A percentile compares a stretch with the other conserved stretches of the same genome.
Conservation (phyloP, 169 alveolate genomes). For the Perkinsus chesapeaki region DNA sequence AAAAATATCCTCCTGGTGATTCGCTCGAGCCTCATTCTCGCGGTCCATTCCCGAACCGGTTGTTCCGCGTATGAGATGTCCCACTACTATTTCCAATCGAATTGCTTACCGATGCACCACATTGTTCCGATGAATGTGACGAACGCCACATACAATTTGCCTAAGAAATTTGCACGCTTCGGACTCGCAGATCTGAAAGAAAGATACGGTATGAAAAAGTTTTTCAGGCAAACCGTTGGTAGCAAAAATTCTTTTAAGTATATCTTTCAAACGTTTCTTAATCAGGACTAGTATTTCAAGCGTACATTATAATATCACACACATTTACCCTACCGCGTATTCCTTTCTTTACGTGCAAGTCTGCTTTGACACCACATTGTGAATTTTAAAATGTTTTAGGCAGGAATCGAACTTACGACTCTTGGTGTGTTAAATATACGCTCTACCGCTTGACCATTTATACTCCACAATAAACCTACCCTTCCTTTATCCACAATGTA, state of each 20-base stretch:
- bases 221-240: background rate
- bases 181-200: slow-evolving; percentile 6
- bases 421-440: background rate
- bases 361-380: no score
- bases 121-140: slow-evolving; percentile 52
- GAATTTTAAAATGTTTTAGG: no score
- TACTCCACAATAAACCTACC: background rate
- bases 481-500: slow-evolving; percentile 35
- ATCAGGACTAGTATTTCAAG: no score
- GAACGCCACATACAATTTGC: slow-evolving; percentile 57
- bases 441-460: background rate
- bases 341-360: no score
- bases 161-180: slow-evolving; percentile 57
- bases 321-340: no score
- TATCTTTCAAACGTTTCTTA: no score
- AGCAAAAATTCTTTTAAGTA: background rate
- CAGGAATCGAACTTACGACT: background rate
- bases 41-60: background rate
- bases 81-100: background rate
- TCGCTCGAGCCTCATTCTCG: no score
- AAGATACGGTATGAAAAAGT: background rate
- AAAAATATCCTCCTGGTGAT: no score
- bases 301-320: no score
- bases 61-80: background rate
- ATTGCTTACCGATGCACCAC: slow-evolving; percentile 52